phyloP scores from a whole-genome alignment of 2,329 filamentous ascomycete species.

The Dactylonectria estremocensis region DNA sequence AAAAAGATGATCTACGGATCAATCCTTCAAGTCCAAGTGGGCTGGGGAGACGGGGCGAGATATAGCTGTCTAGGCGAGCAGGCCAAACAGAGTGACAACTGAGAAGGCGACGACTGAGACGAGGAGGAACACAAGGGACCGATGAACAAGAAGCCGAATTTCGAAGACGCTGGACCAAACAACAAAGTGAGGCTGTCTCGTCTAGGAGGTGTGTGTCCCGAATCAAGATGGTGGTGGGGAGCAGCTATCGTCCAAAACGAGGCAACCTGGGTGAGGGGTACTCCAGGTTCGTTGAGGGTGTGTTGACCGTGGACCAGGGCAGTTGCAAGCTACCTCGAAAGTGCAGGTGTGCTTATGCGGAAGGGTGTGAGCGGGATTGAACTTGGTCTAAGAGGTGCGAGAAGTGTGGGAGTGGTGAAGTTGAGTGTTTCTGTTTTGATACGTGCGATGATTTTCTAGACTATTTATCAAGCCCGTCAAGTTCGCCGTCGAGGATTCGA shows the following conservation, averaged over 20 bases:
- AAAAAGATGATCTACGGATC: neutral
- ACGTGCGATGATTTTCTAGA: neutral
- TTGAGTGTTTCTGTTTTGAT: slow-evolving; percentile 1
- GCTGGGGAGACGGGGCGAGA: slow-evolving; percentile 9
- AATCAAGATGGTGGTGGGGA: slow-evolving; percentile 9
- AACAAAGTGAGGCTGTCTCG: slow-evolving; percentile 30
- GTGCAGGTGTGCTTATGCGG: neutral
- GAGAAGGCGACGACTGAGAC: neutral
- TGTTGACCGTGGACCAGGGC: slow-evolving; percentile 12
- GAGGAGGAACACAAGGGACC: neutral
- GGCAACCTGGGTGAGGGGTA: slow-evolving; percentile 20
- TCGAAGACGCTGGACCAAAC: neutral
- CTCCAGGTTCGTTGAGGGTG: slow-evolving; percentile 14
- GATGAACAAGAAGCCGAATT: neutral
- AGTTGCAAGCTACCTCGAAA: neutral
- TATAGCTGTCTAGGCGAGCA: slow-evolving; percentile 16
- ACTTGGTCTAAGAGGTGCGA: neutral
- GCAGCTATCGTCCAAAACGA: slow-evolving; percentile 20
- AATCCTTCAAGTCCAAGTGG: neutral
- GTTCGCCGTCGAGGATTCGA: slow-evolving; percentile 10
- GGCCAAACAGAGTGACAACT: neutral
- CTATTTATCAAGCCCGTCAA: neutral
- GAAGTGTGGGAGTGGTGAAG: neutral
- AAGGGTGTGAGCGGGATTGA: neutral
- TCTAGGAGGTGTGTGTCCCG: slow-evolving; percentile 8